Conservation (phyloP, 2,329 filamentous ascomycete species). For the Sporothrix globosa region DNA sequence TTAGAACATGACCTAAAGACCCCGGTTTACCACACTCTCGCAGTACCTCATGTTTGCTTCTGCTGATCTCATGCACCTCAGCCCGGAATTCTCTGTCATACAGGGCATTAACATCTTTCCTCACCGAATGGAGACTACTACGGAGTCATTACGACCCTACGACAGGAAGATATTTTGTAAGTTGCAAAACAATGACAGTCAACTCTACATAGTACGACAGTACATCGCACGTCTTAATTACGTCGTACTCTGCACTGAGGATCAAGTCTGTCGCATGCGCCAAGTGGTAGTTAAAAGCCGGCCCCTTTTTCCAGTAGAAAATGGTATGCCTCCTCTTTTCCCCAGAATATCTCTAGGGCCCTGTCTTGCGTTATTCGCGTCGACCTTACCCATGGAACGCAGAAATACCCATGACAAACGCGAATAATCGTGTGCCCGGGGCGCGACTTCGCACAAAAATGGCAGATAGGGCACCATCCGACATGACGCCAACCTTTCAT, state of each 20-base stretch:
- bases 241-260: neutral
- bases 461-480: conserved; percentile 8
- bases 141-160: neutral
- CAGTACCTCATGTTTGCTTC: neutral
- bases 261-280: conserved; percentile 6
- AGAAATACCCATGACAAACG: conserved; percentile 13
- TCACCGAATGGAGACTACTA: neutral
- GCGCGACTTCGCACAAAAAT: neutral
- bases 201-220: neutral
- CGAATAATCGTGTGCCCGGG: neutral
- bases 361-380: conserved; percentile 19
- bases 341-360: conserved; percentile 19
- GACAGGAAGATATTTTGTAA: neutral
- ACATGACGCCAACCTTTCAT: conserved; percentile 8
- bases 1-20: conserved; percentile 6
- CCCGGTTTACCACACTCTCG: neutral
- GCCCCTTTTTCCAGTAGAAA: neutral
- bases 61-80: conserved; percentile 25
- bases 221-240: too few species aligned
- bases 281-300: neutral
- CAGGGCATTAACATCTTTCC: neutral
- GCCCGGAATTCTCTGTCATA: conserved; percentile 21
- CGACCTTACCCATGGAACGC: conserved; percentile 21
- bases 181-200: neutral
- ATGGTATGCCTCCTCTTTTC: conserved; percentile 10